Percentiles rank a stretch among this genome's conserved stretches.
Conservation (phyloP, 805 yeast species). For the Groenewaldozyma tartarivorans region DNA sequence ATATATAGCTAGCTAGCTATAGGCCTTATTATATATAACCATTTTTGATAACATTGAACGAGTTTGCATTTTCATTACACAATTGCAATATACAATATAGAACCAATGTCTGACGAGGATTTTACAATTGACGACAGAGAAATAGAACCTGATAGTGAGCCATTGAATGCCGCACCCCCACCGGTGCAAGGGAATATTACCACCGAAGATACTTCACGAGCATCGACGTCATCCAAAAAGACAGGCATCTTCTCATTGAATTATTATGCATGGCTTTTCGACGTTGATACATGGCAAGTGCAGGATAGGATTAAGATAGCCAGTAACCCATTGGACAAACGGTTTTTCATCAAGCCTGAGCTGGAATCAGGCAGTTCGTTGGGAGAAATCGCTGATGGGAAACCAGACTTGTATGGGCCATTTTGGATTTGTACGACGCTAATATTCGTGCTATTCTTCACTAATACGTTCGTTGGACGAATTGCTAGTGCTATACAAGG, state of each 20-base stretch:
- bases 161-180: background rate
- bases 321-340: slow-evolving; percentile 40
- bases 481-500: slow-evolving; percentile 40
- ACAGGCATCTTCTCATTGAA: slow-evolving; percentile 46
- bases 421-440: slow-evolving; percentile 85
- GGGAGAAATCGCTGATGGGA: slow-evolving; percentile 29
- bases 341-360: slow-evolving; percentile 20
- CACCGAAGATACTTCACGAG: background rate
- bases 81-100: slow-evolving; percentile 1
- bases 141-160: background rate
- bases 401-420: slow-evolving; percentile 76
- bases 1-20: no score
- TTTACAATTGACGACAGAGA: background rate
- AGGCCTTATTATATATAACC: no score
- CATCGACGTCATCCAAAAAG: slow-evolving; percentile 11
- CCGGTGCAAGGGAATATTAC: slow-evolving; percentile 10
- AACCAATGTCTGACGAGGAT: slow-evolving; percentile 1
- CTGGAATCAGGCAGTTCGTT: slow-evolving; percentile 20
- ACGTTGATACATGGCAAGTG: slow-evolving; percentile 58
- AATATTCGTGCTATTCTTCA: slow-evolving; percentile 62
- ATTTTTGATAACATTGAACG: no score
- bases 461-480: slow-evolving; percentile 59
- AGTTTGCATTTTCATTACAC: no score
- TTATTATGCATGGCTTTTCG: slow-evolving; percentile 58
- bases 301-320: slow-evolving; percentile 43